Evolutionary conservation across 2,329 filamentous ascomycete species (phyloP).

Genomic region (Xylariales sp.): DNA sequence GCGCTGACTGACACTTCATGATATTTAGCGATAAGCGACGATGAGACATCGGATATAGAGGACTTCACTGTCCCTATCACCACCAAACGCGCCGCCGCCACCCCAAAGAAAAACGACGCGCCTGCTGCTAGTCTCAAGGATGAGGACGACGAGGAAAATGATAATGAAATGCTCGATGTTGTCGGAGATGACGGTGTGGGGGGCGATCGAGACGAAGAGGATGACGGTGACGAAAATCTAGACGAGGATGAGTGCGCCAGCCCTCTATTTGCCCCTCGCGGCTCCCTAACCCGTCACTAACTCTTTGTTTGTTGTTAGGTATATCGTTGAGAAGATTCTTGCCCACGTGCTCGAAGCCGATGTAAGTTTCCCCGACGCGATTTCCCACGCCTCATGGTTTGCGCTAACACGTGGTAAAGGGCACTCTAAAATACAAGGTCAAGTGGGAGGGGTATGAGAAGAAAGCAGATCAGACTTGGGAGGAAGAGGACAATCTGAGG

Average conservation of each 20-base stretch:
- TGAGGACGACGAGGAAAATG: conserved; percentile 32
- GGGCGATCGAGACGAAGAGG: conserved; percentile 38
- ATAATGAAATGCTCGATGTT: conserved; percentile 42
- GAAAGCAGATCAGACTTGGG: conserved; percentile 79
- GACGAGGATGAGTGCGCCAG: conserved; percentile 47
- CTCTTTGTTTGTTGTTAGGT: conserved; percentile 58
- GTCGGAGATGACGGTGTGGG: conserved; percentile 36
- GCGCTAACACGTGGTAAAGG: conserved; percentile 51
- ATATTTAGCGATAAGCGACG: conserved; percentile 55
- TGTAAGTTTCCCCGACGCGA: conserved; percentile 52
- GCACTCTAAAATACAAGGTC: conserved; percentile 71
- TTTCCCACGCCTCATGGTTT: background rate
- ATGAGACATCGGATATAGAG: conserved; percentile 53
- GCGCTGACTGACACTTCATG: conserved; percentile 29
- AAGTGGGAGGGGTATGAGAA: conserved; percentile 85
- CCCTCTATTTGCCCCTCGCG: conserved; percentile 1
- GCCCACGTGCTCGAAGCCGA: conserved; percentile 70
- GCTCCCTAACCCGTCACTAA: conserved; percentile 24
- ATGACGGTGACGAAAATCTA: conserved; percentile 51
- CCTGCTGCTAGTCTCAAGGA: background rate
- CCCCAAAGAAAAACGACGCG: conserved; percentile 18
- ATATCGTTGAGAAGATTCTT: conserved; percentile 79
- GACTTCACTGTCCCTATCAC: conserved; percentile 39
- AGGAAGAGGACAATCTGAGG: conserved; percentile 77
- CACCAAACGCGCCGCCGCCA: conserved; percentile 33